A percentile compares a stretch with the other conserved stretches of the same genome.
These are phyloP conservation scores for Tuber umbilicatum DNA, from an alignment of 495 filamentous ascomycete species.

Conservation along the genomic window DNA sequence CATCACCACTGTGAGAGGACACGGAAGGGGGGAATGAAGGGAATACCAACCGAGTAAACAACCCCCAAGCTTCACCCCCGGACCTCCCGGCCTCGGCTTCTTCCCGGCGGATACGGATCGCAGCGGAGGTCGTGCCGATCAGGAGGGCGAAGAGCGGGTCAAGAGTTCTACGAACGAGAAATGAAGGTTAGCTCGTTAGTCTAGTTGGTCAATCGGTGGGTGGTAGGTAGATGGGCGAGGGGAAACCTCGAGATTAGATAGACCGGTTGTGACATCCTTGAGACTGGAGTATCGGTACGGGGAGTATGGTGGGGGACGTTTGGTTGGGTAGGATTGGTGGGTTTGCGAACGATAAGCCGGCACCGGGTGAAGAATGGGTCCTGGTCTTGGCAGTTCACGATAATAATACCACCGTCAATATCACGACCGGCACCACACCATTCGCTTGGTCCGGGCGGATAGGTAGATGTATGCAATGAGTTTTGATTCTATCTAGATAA, in stretches of 20 bases:
- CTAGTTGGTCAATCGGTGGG: not conserved
- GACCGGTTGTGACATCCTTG: not conserved
- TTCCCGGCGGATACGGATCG: constrained; percentile 71
- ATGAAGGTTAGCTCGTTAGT: not conserved
- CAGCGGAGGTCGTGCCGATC: constrained; percentile 63
- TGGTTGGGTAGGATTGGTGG: too few relatives aligned
- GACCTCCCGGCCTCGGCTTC: constrained; percentile 62
- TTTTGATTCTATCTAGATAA: too few relatives aligned
- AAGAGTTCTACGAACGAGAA: constrained; percentile 49
- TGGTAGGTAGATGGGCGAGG: not conserved
- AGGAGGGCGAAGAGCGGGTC: constrained; percentile 83
- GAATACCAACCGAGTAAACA: constrained; percentile 22
- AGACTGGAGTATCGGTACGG: not conserved
- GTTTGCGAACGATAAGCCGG: too few relatives aligned
- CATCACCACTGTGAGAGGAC: not conserved
- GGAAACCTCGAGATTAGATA: constrained; percentile 33
- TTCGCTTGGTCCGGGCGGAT: not conserved
- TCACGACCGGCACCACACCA: not conserved
- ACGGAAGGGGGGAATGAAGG: not conserved
- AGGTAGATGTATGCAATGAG: too few relatives aligned
- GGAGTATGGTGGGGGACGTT: not conserved
- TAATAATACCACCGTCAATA: not conserved
- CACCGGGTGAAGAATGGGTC: not conserved
- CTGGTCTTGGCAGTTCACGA: not conserved
- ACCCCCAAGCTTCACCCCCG: constrained; percentile 46